These are phyloP conservation scores for Magnaporthiopsis poae DNA, from an alignment of 2,329 filamentous ascomycete genomes.

Conservation along the genomic window DNA sequence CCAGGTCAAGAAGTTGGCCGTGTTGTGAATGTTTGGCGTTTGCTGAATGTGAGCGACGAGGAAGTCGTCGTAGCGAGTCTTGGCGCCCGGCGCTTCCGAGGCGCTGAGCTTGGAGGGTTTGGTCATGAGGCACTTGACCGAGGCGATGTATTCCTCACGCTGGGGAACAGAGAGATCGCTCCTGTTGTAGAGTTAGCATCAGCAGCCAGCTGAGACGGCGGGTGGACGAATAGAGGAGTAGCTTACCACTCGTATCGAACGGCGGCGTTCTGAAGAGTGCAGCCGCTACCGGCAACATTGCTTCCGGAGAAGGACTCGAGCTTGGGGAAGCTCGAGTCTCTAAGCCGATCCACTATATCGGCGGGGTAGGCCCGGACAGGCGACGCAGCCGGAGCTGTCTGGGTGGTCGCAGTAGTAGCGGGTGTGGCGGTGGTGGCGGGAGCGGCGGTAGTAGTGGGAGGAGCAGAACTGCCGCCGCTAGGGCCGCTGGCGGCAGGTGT, in stretches of 20 bases:
- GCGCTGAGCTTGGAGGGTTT: constrained; percentile 15
- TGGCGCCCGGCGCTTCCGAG: constrained; percentile 18
- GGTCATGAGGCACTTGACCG: constrained; percentile 20
- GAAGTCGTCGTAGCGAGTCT: constrained; percentile 23
- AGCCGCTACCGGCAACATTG: constrained; percentile 17
- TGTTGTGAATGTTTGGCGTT: constrained; percentile 21
- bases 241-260: constrained; percentile 20
- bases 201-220: neutral
- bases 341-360: constrained; percentile 21
- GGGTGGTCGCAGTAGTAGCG: neutral
- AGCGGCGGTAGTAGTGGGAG: neutral
- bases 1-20: constrained; percentile 14
- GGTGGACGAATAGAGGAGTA: neutral
- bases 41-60: constrained; percentile 25
- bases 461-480: neutral
- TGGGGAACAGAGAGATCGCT: constrained; percentile 17
- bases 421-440: too few relatives aligned
- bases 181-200: constrained; percentile 9
- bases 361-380: constrained; percentile 15
- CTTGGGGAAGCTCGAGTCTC: constrained; percentile 18
- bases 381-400: neutral
- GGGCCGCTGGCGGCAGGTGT: neutral
- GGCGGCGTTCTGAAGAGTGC: constrained; percentile 20
- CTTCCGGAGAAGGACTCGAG: constrained; percentile 19
- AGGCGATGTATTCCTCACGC: constrained; percentile 18